Base-by-base conservation (phyloP, 1,284 basidiomycete species). In the Coriolopsis trogii region DNA sequence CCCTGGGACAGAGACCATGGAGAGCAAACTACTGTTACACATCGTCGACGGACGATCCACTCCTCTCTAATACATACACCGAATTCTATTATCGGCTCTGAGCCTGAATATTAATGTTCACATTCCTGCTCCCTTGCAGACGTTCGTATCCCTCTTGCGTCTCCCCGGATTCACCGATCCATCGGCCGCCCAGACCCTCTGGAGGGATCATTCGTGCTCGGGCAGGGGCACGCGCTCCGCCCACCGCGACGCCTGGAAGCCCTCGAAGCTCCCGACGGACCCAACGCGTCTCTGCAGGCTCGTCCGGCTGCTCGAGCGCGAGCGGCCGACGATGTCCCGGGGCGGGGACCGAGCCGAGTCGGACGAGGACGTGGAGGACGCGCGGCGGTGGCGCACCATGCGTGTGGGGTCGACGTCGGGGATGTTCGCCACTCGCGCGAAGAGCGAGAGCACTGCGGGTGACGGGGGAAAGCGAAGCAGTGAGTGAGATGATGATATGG, bases 301-400 rank as follows among this genome's bases (percentile, higher is more conserved):
- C 13, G 81, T 78, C 30, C 78, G 70, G 66, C 84, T 85, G 63
- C 73, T 81, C 7, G 84, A 85, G 47, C 80, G 65, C 10, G 80
- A 79, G 51, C 58, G 67, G 53, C n/a, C n/a, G n/a, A 61, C 58
- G 28, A 67, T 41, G 39, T 61, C 63, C 46, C 52, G 61, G n/a
- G 57, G 57, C 26, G 59, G 58, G 12, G 46, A 49, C 24, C 23
- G 24, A 20, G 39, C 36, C 16, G 59, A 56, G 15, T 72, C 74
- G 12, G 68, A 67, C 0, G 83, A 83, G 13, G 84, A 86, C 2
- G 82, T 70, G 1, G 87, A 88, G 0, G 87, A 89, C 9, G 85
- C 84, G 21, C 87, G 79, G 1, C 89, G 81, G 62, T 87, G 87
- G 33, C 85, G 82, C 65, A 85, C 83, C 76, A 87, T 88, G 42